These are phyloP conservation scores for Astrothelium subdiscretum DNA, from an alignment of 495 filamentous ascomycete species.

Conservation along the genomic window DNA sequence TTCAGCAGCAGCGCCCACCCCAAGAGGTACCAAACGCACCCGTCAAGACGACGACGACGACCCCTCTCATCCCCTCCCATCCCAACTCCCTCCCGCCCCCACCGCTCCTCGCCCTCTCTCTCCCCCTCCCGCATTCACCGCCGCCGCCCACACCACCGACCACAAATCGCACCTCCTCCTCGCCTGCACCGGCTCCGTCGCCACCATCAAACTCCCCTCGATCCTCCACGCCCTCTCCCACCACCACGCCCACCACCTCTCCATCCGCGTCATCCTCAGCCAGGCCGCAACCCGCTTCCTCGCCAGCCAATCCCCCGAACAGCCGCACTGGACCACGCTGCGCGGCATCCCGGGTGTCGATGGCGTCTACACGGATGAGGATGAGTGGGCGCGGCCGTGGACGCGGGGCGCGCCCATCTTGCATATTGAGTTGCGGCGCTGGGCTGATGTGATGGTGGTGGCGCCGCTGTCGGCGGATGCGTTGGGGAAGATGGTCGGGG, in stretches of 20 bases:
- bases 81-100: not conserved
- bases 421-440: constrained; percentile 73
- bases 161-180: constrained; percentile 68
- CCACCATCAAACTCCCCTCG: constrained; percentile 77
- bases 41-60: not conserved
- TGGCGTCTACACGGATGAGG: constrained; percentile 59
- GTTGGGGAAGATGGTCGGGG: constrained; percentile 62
- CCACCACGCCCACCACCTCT: constrained; percentile 42
- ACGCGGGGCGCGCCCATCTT: constrained; percentile 54
- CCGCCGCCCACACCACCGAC: constrained; percentile 36
- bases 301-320: constrained; percentile 52
- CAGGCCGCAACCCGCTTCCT: constrained; percentile 61
- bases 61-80: not conserved
- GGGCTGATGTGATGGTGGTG: constrained; percentile 72
- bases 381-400: constrained; percentile 75
- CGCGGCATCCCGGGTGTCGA: constrained; percentile 48
- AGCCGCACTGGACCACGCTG: constrained; percentile 49
- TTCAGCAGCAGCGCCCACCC: not conserved
- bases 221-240: constrained; percentile 50
- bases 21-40: not conserved
- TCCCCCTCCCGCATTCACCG: constrained; percentile 6
- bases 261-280: constrained; percentile 71
- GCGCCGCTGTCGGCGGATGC: constrained; percentile 71
- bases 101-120: not conserved
- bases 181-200: constrained; percentile 65